Conservation (phyloP, 2,329 filamentous ascomycete species). For the Fusarium tuaranense region DNA sequence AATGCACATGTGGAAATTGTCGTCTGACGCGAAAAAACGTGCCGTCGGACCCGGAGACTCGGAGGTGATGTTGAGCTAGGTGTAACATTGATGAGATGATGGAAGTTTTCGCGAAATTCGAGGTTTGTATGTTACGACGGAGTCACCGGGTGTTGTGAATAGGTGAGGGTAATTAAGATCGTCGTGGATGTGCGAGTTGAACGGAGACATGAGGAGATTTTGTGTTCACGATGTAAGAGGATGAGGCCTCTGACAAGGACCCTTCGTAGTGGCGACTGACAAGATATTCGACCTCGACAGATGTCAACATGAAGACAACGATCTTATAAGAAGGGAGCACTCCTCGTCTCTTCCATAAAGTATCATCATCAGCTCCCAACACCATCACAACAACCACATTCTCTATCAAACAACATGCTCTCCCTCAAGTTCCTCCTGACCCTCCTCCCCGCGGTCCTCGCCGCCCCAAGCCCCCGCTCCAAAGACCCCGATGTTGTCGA, state of each 20-base stretch:
- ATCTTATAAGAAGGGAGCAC: constrained; percentile 12
- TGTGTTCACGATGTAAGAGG: neutral
- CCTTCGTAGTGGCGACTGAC: neutral
- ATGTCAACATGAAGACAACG: neutral
- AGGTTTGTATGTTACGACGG: neutral
- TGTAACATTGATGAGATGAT: constrained; percentile 1
- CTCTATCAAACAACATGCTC: constrained; percentile 29
- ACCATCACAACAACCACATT: neutral
- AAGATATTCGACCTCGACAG: neutral
- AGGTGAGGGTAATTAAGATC: constrained; percentile 12
- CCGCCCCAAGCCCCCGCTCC: constrained; percentile 5
- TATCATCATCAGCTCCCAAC: constrained; percentile 7
- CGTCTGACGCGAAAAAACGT: neutral
- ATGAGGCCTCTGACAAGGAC: neutral
- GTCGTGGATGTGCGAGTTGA: constrained; percentile 22
- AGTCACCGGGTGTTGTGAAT: neutral
- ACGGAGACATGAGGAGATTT: constrained; percentile 30
- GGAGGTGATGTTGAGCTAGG: neutral
- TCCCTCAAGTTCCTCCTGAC: constrained; percentile 32
- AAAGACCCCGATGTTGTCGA: constrained; percentile 43
- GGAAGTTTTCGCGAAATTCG: neutral
- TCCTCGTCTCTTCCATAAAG: fast-evolving
- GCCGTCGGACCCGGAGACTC: neutral
- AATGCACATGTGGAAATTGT: neutral
- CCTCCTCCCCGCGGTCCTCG: constrained; percentile 33